Evolutionary conservation across 2,329 filamentous ascomycete genomes (phyloP).

Genomic region (Penicillium brevicompactum): DNA sequence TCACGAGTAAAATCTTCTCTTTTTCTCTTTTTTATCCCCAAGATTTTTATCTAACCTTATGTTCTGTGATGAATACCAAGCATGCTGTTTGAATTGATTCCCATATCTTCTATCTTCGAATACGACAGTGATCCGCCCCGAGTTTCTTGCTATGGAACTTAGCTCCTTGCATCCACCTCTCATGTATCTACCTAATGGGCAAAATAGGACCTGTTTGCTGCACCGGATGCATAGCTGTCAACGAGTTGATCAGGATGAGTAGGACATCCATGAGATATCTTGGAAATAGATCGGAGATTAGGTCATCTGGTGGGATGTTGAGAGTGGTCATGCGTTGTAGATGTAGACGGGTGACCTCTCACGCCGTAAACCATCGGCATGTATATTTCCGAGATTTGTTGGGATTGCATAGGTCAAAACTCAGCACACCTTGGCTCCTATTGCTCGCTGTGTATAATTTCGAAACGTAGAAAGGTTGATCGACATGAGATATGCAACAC

Average conservation of each 20-base stretch:
- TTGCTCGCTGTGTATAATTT: too few species aligned
- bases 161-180: constrained; percentile 17
- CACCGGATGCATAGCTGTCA: neutral
- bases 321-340: neutral
- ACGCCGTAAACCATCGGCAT: neutral
- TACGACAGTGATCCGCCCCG: constrained; percentile 5
- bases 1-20: neutral
- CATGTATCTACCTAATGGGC: constrained; percentile 35
- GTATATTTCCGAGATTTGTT: neutral
- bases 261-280: too few species aligned
- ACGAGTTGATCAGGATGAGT: neutral
- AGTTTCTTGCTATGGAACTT: constrained; percentile 8
- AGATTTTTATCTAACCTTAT: constrained; percentile 19
- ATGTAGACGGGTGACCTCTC: neutral
- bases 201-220: constrained; percentile 31
- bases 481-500: neutral
- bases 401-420: neutral
- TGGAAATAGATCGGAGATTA: neutral
- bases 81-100: constrained; percentile 24
- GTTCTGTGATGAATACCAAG: constrained; percentile 32
- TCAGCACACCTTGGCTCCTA: too few species aligned
- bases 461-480: neutral
- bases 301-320: neutral
- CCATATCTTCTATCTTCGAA: constrained; percentile 6
- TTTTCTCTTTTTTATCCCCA: neutral